A percentile compares a stretch with the other conserved stretches of the same genome.
Conservation (phyloP, 352 stramenopile genomes). For the Halophytophthora polymorphica region DNA sequence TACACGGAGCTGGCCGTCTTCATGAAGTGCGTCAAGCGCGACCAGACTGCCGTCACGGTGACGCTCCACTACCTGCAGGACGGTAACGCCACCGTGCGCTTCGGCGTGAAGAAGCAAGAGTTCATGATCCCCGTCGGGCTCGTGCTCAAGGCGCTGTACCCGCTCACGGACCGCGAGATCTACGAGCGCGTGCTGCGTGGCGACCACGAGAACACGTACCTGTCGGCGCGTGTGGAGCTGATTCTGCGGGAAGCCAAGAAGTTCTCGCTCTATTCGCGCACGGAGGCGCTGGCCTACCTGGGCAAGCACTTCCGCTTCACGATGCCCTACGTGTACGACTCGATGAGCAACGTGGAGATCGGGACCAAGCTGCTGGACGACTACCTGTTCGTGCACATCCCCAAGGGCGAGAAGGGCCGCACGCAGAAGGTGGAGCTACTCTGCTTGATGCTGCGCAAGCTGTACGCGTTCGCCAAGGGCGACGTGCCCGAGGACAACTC, state of each 20-base stretch:
- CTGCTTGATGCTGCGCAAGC: slow-evolving; percentile 96
- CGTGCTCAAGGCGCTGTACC: slow-evolving; percentile 95
- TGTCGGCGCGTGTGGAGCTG: slow-evolving; percentile 95
- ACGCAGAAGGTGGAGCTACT: slow-evolving; percentile 93
- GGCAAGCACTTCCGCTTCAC: slow-evolving; percentile 95
- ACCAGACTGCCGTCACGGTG: slow-evolving; percentile 96
- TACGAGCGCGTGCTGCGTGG: slow-evolving; percentile 95
- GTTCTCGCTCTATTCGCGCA: slow-evolving; percentile 87
- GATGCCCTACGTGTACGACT: slow-evolving; percentile 81
- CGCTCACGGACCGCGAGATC: slow-evolving; percentile 93
- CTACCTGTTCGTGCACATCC: slow-evolving; percentile 97
- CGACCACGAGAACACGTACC: slow-evolving; percentile 96
- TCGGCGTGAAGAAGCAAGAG: slow-evolving; percentile 97
- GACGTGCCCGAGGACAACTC: slow-evolving; percentile 96
- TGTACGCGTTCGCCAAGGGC: slow-evolving; percentile 96
- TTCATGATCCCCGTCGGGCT: slow-evolving; percentile 98
- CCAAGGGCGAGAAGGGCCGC: slow-evolving; percentile 83
- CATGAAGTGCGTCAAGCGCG: slow-evolving; percentile 95
- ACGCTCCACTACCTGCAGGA: slow-evolving; percentile 98
- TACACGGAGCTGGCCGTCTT: slow-evolving; percentile 98
- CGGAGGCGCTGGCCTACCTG: slow-evolving; percentile 92
- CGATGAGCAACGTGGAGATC: slow-evolving; percentile 88
- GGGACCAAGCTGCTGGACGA: slow-evolving; percentile 89
- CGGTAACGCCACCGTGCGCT: slow-evolving; percentile 95
- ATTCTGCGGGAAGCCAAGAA: slow-evolving; percentile 96